These are phyloP conservation scores for Crucibulum laeve DNA, from an alignment of 768 basidiomycete genomes.

Conservation along the genomic window DNA sequence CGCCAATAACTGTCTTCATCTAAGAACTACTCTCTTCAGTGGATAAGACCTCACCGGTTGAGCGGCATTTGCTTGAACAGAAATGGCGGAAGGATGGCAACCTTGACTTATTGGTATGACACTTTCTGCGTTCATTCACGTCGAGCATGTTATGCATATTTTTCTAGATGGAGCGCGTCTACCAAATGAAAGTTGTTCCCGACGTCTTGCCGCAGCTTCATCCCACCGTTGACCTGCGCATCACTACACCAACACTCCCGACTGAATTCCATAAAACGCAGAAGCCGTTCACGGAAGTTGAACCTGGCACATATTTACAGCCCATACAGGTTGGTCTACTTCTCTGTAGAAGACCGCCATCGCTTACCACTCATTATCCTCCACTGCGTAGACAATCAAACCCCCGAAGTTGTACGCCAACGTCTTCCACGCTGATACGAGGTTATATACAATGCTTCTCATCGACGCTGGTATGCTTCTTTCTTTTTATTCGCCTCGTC, in stretches of 20 bases:
- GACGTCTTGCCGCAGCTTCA: conserved; percentile 73
- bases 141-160: not conserved
- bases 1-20: not conserved
- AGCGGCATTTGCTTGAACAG: conserved; percentile 79
- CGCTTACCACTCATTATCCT: not conserved
- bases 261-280: conserved; percentile 24
- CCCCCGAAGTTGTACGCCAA: conserved; percentile 68
- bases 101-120: conserved; percentile 78
- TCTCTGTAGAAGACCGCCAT: not conserved
- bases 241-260: conserved; percentile 39
- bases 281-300: conserved; percentile 42
- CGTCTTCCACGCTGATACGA: conserved; percentile 76
- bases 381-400: conserved; percentile 47
- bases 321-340: conserved; percentile 58
- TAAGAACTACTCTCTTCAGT: conserved; percentile 28
- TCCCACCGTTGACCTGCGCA: conserved; percentile 71
- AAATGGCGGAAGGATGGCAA: conserved; percentile 83
- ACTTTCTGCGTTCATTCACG: not conserved
- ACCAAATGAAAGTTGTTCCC: conserved; percentile 89
- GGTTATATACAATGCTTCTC: conserved; percentile 85
- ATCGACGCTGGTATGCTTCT: conserved; percentile 71
- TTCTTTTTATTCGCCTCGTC: conserved; percentile 1
- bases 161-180: conserved; percentile 83
- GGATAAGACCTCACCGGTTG: conserved; percentile 63
- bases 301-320: conserved; percentile 65